Base-by-base conservation (phyloP, 1,284 basidiomycete genomes). In the Naganishia albida region DNA sequence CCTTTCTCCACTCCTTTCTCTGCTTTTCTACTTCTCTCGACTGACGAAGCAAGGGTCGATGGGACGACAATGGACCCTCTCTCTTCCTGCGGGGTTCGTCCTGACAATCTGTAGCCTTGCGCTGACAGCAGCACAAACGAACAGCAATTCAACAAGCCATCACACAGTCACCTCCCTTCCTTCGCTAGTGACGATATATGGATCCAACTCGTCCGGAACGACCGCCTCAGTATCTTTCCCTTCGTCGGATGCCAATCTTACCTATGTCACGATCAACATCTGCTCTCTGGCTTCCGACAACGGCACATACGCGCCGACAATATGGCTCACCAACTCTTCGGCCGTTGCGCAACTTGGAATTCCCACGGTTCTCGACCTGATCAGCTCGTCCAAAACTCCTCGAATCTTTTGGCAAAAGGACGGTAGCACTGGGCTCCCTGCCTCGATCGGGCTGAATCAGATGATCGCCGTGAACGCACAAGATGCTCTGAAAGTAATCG, bases 201-300 rank as follows among this genome's bases (percentile, higher is more conserved):
- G 34, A 34, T 34, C 10, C 10, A 34, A 34, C 34, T 34, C 34
- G 34, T 34, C 34, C 34, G 34, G 34, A 34, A 34, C 34, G 34
- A 4, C 34, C 10, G 34, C 34, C 34, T 6, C 34, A 34, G 34
- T 34, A 34, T 34, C 34, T 34, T 10, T 25, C 2, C 46, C 46
- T 20, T 10, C n/a, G 13, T 54, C 64, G 8, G 50, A 53, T 12
- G 54, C 52, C 34, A 20, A 50, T 16, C 16, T 46, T 18, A 49
- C 55, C 48, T 60, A 60, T 49, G 30, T 65, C 8, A 65, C 64
- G 46, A 51, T 65, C 64, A 67, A 67, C 43, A 30, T 67, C 40
- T 67, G 66, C 51, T 57, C 66, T 1, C 26, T 56, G 42, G 26
- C 59, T 2, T 49, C 30, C 7, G 55, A 50, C 1, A 44, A 60